Evolutionary conservation across 2,329 filamentous ascomycete species (phyloP).

Genomic region (Monilinia polystroma): DNA sequence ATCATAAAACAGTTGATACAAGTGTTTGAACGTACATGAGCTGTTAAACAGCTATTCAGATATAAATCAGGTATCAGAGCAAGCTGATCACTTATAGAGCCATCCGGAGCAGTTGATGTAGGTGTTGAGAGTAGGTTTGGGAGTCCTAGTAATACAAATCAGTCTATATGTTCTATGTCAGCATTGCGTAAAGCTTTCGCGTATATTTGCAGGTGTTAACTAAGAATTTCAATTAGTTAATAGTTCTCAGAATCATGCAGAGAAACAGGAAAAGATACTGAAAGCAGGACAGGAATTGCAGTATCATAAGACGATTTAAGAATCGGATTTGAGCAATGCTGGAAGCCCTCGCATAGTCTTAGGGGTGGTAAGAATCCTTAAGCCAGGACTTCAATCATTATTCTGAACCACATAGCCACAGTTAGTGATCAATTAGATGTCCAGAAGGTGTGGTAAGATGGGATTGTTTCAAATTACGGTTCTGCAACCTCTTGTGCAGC

Average conservation of each 20-base stretch:
- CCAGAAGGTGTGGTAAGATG: fast-evolving
- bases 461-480: not conserved
- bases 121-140: too few relatives aligned
- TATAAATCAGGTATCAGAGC: too few relatives aligned
- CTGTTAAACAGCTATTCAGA: not conserved
- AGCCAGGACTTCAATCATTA: fast-evolving
- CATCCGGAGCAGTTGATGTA: too few relatives aligned
- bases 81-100: too few relatives aligned
- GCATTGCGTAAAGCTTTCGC: too few relatives aligned
- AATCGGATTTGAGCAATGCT: not conserved
- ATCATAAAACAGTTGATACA: too few relatives aligned
- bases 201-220: not conserved
- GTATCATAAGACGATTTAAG: not conserved
- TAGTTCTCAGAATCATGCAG: too few relatives aligned
- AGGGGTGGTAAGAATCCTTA: fast-evolving
- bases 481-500: too few relatives aligned
- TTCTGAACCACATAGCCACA: fast-evolving
- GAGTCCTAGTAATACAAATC: too few relatives aligned
- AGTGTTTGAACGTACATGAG: too few relatives aligned
- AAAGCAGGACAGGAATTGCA: not conserved
- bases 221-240: fast-evolving
- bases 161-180: too few relatives aligned
- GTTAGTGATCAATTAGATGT: not conserved
- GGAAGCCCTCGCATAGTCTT: not conserved
- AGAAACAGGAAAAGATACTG: fast-evolving